Conservation (phyloP, 495 filamentous ascomycete species). For the Podospora comata region DNA sequence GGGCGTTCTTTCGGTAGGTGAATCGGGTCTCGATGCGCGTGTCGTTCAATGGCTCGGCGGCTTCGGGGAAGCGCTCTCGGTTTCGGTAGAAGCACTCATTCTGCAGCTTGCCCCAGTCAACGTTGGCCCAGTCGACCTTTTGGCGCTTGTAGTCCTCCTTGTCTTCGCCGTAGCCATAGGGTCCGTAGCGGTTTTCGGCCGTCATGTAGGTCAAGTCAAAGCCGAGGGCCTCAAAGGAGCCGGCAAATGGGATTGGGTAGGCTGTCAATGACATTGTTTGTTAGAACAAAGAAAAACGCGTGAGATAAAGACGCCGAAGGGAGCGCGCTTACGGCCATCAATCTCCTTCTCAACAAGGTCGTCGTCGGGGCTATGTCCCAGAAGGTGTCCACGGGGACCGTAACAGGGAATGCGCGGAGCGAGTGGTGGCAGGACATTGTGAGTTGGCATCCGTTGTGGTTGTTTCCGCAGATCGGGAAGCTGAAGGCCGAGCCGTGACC, state of each 20-base stretch:
- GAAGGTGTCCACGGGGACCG: constrained; percentile 31
- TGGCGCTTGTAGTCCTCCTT: constrained; percentile 24
- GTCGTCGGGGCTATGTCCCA: constrained; percentile 32
- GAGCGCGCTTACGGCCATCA: constrained; percentile 23
- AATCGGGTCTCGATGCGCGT: constrained; percentile 31
- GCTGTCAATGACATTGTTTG: constrained; percentile 16
- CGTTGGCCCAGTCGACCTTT: constrained; percentile 68
- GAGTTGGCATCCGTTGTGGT: constrained; percentile 27
- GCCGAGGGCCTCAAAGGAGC: constrained; percentile 32
- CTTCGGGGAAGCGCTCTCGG: constrained; percentile 53
- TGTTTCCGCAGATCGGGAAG: constrained; percentile 16
- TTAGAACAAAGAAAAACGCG: constrained; percentile 17
- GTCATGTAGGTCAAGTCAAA: constrained; percentile 32
- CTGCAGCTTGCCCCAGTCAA: constrained; percentile 76
- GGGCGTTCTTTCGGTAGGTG: constrained; percentile 22
- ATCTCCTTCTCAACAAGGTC: constrained; percentile 26
- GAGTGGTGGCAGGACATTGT: constrained; percentile 27
- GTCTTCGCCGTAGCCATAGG: constrained; percentile 34
- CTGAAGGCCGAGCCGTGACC: constrained; percentile 7
- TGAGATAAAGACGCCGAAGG: not conserved
- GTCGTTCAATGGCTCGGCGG: constrained; percentile 20
- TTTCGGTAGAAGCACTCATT: constrained; percentile 66
- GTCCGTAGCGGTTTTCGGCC: constrained; percentile 29
- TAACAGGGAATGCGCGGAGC: constrained; percentile 25
- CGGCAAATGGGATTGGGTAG: constrained; percentile 31